These are phyloP conservation scores for Penicillium sp. DNA, from an alignment of 2,329 filamentous ascomycete genomes.

Conservation along the genomic window DNA sequence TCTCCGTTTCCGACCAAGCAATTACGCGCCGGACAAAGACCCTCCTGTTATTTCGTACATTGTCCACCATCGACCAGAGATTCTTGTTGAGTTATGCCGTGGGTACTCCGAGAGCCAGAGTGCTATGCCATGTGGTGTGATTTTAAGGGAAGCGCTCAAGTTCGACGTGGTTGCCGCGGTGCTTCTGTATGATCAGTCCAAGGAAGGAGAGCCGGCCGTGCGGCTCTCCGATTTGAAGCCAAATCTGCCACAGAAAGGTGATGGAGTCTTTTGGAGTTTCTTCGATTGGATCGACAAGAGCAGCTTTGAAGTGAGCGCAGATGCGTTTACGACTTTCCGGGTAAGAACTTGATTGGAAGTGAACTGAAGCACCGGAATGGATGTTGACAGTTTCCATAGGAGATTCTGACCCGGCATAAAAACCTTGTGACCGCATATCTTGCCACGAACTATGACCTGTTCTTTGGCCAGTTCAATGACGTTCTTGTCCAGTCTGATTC, in stretches of 20 bases:
- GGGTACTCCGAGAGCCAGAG: constrained; percentile 90
- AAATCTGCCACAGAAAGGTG: constrained; percentile 70
- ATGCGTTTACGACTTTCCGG: constrained; percentile 96
- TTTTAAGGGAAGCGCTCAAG: constrained; percentile 85
- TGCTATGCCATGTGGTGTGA: constrained; percentile 85
- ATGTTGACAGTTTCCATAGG: constrained; percentile 52
- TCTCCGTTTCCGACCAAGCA: constrained; percentile 77
- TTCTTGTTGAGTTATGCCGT: constrained; percentile 82
- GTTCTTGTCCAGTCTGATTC: constrained; percentile 86
- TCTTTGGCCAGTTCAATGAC: constrained; percentile 88
- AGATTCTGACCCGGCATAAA: constrained; percentile 93
- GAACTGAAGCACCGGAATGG: not conserved
- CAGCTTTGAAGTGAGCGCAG: constrained; percentile 93
- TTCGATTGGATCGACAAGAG: constrained; percentile 97
- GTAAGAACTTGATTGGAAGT: constrained; percentile 52
- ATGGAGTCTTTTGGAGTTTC: constrained; percentile 93
- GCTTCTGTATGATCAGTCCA: constrained; percentile 87
- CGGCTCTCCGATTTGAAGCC: constrained; percentile 76
- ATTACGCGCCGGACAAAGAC: constrained; percentile 64
- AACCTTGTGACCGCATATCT: constrained; percentile 85
- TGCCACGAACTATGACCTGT: constrained; percentile 83
- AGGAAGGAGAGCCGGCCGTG: constrained; percentile 69
- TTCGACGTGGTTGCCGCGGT: constrained; percentile 88
- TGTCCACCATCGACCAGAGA: constrained; percentile 79
- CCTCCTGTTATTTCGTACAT: constrained; percentile 87